phyloP scores from a whole-genome alignment of 441 rosid species.

The Populus hybrid region DNA sequence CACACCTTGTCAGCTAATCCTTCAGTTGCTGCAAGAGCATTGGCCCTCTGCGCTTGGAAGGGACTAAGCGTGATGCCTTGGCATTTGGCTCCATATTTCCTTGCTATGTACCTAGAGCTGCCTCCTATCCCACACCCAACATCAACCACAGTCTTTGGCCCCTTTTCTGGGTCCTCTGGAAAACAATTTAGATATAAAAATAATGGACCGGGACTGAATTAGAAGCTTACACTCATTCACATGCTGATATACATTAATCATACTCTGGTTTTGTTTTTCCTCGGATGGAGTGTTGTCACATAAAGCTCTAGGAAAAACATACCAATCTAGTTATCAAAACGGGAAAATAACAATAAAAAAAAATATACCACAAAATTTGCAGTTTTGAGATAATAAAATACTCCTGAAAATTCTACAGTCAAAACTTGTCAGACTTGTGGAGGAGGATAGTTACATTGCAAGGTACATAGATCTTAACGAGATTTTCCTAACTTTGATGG shows the following conservation, averaged over 20 bases:
- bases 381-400: no score
- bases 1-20: conserved; percentile 56
- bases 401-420: no score
- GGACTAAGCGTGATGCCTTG: conserved; percentile 82
- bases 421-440: no score
- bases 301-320: no score
- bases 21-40: conserved; percentile 58
- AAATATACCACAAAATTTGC: no score
- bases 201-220: not conserved
- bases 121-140: conserved; percentile 98
- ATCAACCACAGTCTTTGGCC: conserved; percentile 67
- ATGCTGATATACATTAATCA: not conserved
- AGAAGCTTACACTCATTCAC: not conserved
- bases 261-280: no score
- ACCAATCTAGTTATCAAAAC: no score
- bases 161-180: conserved; percentile 34
- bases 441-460: no score
- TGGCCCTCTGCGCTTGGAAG: conserved; percentile 74
- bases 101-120: conserved; percentile 75
- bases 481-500: no score
- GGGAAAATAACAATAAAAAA: no score
- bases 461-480: no score
- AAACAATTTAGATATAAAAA: not conserved
- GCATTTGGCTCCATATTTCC: conserved; percentile 64
- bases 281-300: no score